Evolutionary conservation across 192 early-diverging fungal genomes (phyloP).

Genomic region (Rhizophagus clarus): DNA sequence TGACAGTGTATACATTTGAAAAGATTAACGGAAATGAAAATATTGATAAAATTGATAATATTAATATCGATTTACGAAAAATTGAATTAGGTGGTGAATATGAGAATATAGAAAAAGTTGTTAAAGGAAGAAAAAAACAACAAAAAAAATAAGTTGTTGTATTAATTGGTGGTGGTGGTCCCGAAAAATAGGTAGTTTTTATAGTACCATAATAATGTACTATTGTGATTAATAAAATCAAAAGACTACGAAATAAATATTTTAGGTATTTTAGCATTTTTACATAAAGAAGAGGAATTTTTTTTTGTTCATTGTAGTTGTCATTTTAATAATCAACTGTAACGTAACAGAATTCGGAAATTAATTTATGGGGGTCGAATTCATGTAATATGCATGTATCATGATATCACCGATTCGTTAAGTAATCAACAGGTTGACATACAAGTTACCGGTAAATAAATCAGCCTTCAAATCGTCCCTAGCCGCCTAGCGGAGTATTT

Average conservation of each 20-base stretch:
- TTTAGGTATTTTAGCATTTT: too few relatives aligned
- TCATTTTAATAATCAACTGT: too few relatives aligned
- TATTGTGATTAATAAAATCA: neutral
- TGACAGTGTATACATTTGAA: neutral
- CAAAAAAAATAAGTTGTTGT: neutral
- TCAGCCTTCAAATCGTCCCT: too few relatives aligned
- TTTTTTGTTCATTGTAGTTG: too few relatives aligned
- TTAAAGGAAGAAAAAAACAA: neutral
- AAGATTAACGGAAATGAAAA: neutral
- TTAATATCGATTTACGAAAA: neutral
- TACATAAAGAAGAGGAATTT: too few relatives aligned
- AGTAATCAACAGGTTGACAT: too few relatives aligned
- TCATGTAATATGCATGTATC: too few relatives aligned
- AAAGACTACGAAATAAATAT: neutral
- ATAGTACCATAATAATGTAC: neutral
- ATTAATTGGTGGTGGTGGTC: neutral
- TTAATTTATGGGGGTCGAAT: too few relatives aligned
- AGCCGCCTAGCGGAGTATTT: too few relatives aligned
- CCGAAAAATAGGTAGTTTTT: neutral
- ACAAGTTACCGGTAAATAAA: too few relatives aligned
- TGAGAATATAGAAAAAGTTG: neutral
- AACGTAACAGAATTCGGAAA: too few relatives aligned
- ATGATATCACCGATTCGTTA: too few relatives aligned
- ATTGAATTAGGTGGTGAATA: neutral
- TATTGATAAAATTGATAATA: neutral